These are phyloP conservation scores for Vitis riparia DNA, from an alignment of 164 flowering plant genomes.

Conservation along the genomic window DNA sequence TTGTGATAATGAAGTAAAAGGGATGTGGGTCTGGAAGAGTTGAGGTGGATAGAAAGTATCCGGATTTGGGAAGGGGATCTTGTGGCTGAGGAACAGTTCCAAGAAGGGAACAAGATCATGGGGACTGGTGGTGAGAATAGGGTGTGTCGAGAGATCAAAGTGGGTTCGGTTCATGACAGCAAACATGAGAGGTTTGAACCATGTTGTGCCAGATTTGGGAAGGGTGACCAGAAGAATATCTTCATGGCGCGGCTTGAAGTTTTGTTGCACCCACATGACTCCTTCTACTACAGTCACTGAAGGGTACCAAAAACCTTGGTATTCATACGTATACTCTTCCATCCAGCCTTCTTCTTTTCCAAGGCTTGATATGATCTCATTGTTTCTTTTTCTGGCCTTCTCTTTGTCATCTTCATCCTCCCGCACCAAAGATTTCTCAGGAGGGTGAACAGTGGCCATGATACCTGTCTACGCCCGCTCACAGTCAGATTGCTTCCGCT, in stretches of 20 bases:
- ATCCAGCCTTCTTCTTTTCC: no score
- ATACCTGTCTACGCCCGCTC: no score
- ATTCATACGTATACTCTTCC: no score
- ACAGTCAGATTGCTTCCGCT: no score
- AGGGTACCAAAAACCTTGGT: no score
- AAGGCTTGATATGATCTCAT: no score
- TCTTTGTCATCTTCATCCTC: no score
- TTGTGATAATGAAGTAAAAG: no score
- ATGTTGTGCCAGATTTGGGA: constrained; percentile 6
- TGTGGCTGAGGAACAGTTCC: neutral
- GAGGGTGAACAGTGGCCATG: no score
- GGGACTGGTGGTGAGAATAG: constrained; percentile 6
- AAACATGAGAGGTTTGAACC: neutral
- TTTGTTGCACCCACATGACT: neutral
- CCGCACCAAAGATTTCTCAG: no score
- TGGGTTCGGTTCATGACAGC: neutral
- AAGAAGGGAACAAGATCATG: constrained; percentile 5
- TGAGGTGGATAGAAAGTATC: neutral
- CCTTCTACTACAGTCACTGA: no score
- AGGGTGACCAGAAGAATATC: neutral
- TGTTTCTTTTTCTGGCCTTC: no score
- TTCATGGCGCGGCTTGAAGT: neutral
- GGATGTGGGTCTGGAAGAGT: neutral
- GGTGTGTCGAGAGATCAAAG: neutral
- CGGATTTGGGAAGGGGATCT: neutral